These are phyloP conservation scores for Keithomyces neogunnii DNA, from an alignment of 2,329 filamentous ascomycete genomes.

Conservation along the genomic window DNA sequence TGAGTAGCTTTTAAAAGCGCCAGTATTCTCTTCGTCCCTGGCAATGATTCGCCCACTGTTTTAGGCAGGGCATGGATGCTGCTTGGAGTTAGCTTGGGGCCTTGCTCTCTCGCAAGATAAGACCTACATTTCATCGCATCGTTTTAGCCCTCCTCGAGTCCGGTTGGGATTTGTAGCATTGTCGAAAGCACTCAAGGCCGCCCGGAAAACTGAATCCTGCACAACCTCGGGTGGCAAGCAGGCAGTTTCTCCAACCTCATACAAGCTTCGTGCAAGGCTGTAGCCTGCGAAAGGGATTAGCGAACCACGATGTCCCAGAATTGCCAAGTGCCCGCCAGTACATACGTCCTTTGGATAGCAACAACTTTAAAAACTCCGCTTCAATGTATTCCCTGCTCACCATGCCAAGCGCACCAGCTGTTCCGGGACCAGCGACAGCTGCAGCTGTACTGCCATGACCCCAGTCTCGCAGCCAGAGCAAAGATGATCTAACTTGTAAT, in stretches of 20 bases:
- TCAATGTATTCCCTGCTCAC: slow-evolving; percentile 57
- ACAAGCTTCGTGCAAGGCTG: slow-evolving; percentile 52
- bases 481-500: slow-evolving; percentile 50
- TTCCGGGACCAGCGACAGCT: slow-evolving; percentile 27
- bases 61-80: slow-evolving; percentile 57
- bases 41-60: slow-evolving; percentile 43
- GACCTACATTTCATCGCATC: slow-evolving; percentile 64
- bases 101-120: background rate
- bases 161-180: slow-evolving; percentile 76
- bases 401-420: slow-evolving; percentile 55
- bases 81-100: background rate
- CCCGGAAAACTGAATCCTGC: slow-evolving; percentile 51
- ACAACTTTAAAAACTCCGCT: slow-evolving; percentile 59
- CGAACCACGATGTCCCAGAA: background rate
- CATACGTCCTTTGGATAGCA: slow-evolving; percentile 55
- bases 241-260: slow-evolving; percentile 40
- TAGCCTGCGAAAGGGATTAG: slow-evolving; percentile 38
- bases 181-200: slow-evolving; percentile 66
- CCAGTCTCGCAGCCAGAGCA: slow-evolving; percentile 71
- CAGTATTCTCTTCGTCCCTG: slow-evolving; percentile 46
- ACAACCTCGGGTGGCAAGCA: slow-evolving; percentile 43
- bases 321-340: slow-evolving; percentile 4
- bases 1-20: slow-evolving; percentile 66
- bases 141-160: slow-evolving; percentile 67
- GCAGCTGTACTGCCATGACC: slow-evolving; percentile 33